Evolutionary conservation across 2,329 filamentous ascomycete genomes (phyloP), one percentile per base, ranked within the genome.

Genomic region (Alternaria gansuensis): DNA sequence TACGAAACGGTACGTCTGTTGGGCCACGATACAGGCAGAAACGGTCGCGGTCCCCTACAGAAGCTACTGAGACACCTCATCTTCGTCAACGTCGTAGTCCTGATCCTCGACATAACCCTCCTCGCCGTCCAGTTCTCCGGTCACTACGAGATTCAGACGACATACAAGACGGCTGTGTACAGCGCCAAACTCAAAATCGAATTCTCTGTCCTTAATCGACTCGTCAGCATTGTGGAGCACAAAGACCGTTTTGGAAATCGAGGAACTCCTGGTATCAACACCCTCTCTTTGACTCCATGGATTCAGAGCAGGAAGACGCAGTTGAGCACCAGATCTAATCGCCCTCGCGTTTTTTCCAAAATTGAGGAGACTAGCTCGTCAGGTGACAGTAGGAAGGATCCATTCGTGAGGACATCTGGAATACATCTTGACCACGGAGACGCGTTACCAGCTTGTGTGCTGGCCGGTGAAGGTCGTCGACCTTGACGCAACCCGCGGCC

Each of bases 181-280:
- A 77, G 75, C 56, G 62, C 80, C 59, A 81, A 81, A 62, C 72
- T 84, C 24, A 82, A 84, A 62, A 77, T 85, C 21, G 85, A 86
- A 68, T 81, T 82, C 60, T 79, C 81, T 17, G 80, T 87, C 54
- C 71, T 87, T 21, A 79, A 84, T 50, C 57, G 53, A 34, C 64
- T 71, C 14, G 51, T 54, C 26, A 54, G 43, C 17, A 37, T 54
- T n/a, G 41, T 54, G n/a, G 33, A 48, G 26, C 51, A 54, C 17
- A 54, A 46, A 23, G 43, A 54, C 14, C 24, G 46, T 4, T 34
- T 54, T 26, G 36, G 51, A 33, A 45, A 54, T 26, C 14, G 26
- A 39, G 37, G 26, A 17, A 51, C 49, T 14, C 17, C 23, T 17
- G 36, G 11, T 7, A n/a, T 4, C 17, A 41, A 51, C 9, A 41